phyloP scores from a whole-genome alignment of 768 basidiomycete genomes.

The Lentinus brumalis region DNA sequence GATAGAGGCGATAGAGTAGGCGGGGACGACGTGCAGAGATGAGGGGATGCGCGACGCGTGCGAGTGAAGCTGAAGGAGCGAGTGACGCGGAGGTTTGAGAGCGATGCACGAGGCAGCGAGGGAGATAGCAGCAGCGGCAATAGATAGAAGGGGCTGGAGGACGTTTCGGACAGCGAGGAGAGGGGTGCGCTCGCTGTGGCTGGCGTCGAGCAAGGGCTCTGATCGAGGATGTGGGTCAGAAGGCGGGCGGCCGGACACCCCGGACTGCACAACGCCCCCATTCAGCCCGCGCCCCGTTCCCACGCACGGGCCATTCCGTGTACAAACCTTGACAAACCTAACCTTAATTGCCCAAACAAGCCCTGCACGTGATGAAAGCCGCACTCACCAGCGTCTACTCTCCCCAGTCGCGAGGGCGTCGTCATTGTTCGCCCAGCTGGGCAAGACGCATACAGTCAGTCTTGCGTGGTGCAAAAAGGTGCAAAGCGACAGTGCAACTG shows the following conservation, averaged over 20 bases:
- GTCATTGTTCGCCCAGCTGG: slow-evolving; percentile 22
- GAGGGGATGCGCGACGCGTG: slow-evolving; percentile 43
- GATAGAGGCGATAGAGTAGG: slow-evolving; percentile 33
- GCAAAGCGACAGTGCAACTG: not conserved
- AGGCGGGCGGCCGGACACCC: slow-evolving; percentile 29
- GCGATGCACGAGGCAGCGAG: slow-evolving; percentile 27
- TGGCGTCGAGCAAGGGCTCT: slow-evolving; percentile 43
- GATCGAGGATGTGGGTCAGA: slow-evolving; percentile 46
- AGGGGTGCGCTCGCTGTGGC: slow-evolving; percentile 44
- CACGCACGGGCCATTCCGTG: slow-evolving; percentile 46
- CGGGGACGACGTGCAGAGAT: slow-evolving; percentile 31
- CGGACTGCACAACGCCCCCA: slow-evolving; percentile 42
- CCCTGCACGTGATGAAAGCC: slow-evolving; percentile 33
- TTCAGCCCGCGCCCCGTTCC: slow-evolving; percentile 35
- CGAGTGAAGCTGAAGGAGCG: slow-evolving; percentile 27
- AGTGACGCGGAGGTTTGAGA: slow-evolving; percentile 11
- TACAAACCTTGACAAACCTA: slow-evolving; percentile 34
- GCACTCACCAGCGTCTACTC: slow-evolving; percentile 15
- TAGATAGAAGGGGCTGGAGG: slow-evolving; percentile 38
- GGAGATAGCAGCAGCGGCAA: slow-evolving; percentile 24
- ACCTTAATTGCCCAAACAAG: slow-evolving; percentile 34
- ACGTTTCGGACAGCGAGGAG: slow-evolving; percentile 42
- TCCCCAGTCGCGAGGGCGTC: slow-evolving; percentile 17
- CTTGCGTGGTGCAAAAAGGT: slow-evolving; percentile 15
- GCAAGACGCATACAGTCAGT: slow-evolving; percentile 14